Evolutionary conservation across 495 filamentous ascomycete species (phyloP), one percentile per base, ranked within the genome.

Genomic region (Trichoderma virens): DNA sequence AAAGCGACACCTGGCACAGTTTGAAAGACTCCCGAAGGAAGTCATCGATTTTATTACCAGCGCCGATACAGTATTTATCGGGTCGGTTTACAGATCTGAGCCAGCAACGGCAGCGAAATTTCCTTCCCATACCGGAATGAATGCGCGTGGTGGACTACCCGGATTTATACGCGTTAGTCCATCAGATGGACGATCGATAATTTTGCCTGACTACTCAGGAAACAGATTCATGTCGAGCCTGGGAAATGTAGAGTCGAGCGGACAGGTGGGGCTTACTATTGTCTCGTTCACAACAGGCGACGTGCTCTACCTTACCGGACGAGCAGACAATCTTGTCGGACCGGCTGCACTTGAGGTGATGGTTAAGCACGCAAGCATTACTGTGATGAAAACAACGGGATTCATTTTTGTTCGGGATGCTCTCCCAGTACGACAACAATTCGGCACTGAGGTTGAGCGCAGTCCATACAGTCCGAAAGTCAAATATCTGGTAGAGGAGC

Each of bases 381-480:
- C 51, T 30, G 51, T 56, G 51, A 31, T 56, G 51, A 56, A 56
- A 30, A 56, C 51, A 18, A 56, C 23, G 5, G 51, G 51, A 28
- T 56, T 28, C 25, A 56, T 56, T 7, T 56, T 56, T 28, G 25
- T 56, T 27, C 51, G 51, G 3, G 51, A 56, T n/a, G 51, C 51
- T 14, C 51, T 56, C 30, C 51, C 51, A 6, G 51, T 56, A 14
- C 51, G 51, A 18, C 51, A 56, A 18, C 51, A 56, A n/a, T 18
- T 30, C 4, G 23, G 51, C 51, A 28, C 51, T 13, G 51, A 56
- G 11, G 23, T 56, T 3, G 51, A 56, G 16, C 51, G 51, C 51
- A 56, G 51, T 8, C 51, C 51, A 14, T 56, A 56, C 51, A 56
- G 51, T 18, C 51, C 51, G 9, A 56, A 56, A 30, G 51, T 56